phyloP scores from a whole-genome alignment of 129 eudicot genomes.

The Flaveria robusta region DNA sequence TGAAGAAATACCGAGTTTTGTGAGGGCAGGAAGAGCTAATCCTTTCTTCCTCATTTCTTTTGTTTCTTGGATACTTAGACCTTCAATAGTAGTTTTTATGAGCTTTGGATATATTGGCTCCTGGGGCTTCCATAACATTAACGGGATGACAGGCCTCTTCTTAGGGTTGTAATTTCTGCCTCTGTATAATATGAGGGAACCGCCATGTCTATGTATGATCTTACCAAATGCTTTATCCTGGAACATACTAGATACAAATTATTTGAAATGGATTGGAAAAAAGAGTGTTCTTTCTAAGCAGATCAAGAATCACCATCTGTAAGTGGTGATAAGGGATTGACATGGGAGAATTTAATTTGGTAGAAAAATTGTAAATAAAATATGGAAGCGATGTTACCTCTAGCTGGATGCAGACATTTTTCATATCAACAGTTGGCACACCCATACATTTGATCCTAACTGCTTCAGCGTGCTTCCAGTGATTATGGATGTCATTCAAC shows the following conservation, averaged over 20 bases:
- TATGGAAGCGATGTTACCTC: constrained; percentile 60
- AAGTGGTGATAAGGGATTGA: too few relatives aligned
- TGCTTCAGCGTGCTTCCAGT: constrained; percentile 86
- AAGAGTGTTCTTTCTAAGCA: too few relatives aligned
- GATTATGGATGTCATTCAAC: constrained; percentile 87
- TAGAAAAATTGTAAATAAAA: background rate
- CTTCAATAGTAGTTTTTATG: constrained; percentile 83
- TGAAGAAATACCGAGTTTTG: constrained; percentile 68
- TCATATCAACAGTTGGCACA: constrained; percentile 93
- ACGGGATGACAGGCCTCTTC: constrained; percentile 72
- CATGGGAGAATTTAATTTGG: background rate
- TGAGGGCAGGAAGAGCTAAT: constrained; percentile 71
- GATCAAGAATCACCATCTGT: too few relatives aligned
- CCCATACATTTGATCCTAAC: constrained; percentile 97
- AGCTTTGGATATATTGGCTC: constrained; percentile 91
- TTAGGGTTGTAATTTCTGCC: constrained; percentile 81
- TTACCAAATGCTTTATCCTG: constrained; percentile 92
- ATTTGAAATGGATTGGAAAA: too few relatives aligned
- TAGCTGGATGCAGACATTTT: constrained; percentile 75
- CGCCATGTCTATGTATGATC: constrained; percentile 87
- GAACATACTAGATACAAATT: background rate
- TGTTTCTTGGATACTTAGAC: constrained; percentile 83
- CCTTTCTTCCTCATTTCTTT: constrained; percentile 88
- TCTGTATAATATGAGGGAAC: constrained; percentile 72
- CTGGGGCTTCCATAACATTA: constrained; percentile 96